Conservation (phyloP, 495 filamentous ascomycete genomes). For the Oidiodendron maius region DNA sequence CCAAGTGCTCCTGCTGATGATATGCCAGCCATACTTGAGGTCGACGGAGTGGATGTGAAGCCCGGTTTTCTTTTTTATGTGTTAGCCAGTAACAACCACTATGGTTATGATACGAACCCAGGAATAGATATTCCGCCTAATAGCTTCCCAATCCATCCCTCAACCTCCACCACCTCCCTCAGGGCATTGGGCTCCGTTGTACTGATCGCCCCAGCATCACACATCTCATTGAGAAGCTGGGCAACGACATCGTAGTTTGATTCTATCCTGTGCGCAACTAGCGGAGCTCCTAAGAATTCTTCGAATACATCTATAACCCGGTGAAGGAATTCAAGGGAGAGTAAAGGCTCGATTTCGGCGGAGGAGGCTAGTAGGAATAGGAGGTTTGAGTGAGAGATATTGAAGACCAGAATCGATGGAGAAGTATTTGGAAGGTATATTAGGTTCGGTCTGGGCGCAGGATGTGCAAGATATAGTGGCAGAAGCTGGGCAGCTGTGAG, state of each 20-base stretch:
- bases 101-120: constrained; percentile 39
- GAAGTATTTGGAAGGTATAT: constrained; percentile 75
- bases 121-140: constrained; percentile 83
- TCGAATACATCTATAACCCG: constrained; percentile 89
- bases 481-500: constrained; percentile 70
- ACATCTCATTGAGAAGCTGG: constrained; percentile 92
- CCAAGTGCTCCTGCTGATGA: constrained; percentile 20
- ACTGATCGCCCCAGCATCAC: constrained; percentile 83
- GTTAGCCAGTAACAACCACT: not conserved
- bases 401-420: constrained; percentile 88
- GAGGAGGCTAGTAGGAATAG: constrained; percentile 81
- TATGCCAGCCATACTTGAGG: constrained; percentile 21
- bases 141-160: constrained; percentile 83
- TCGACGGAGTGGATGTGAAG: constrained; percentile 13
- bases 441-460: constrained; percentile 75
- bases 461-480: constrained; percentile 81
- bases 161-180: constrained; percentile 84
- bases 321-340: constrained; percentile 94
- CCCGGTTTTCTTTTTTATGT: constrained; percentile 18
- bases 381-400: constrained; percentile 76
- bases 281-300: constrained; percentile 87
- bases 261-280: constrained; percentile 81
- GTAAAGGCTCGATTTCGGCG: constrained; percentile 82
- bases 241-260: constrained; percentile 89
- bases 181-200: constrained; percentile 93